Base-by-base conservation (phyloP, 1,284 basidiomycete genomes). In the Sutorius eximius region DNA sequence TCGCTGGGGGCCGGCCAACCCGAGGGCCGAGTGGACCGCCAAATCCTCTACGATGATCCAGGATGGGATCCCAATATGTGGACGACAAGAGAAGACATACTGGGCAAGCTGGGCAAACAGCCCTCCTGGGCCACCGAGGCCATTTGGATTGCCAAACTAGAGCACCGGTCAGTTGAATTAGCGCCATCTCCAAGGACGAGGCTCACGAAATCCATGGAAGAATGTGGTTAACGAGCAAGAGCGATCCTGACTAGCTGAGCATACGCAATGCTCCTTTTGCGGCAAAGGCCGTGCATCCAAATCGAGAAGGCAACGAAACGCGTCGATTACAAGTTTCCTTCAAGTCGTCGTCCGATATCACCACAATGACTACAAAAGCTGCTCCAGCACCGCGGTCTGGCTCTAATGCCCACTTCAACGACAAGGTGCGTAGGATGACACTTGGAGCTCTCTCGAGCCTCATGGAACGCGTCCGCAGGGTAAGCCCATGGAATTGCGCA, bases 401-500 rank as follows among this genome's bases (percentile, higher is more conserved):
- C 42, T 72, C 86, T 24, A 91, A 89, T 77, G 83, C 81, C 50
- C 77, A 87, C 4, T 93, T 93, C 73, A 90, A 91, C 73, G 90
- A 93, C 77, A 93, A 89, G 81, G 90, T 85, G 60, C 37, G 71
- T 44, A 10, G 6, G 43, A 45, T 5, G 37, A 33, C 51, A 51
- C n/a, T 41, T 51, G 1, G 45, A 41, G 38, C 43, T 48, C 10
- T 49, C 10, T 53, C 29, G 18, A 45, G 12, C 36, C 53, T 51
- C 34, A 62, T 60, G 42, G 43, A 62, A 52, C 73, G 65, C 71
- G 72, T 74, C 66, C 62, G 55, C 62, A 93, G 89, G 89, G 90
- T 63, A 94, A 95, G 73, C 91, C 91, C 20, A 93, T 91, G 86
- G 95, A 98, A 75, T 87, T 97, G 63, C 85, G 95, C 60, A 76